Conservation (phyloP, 371 early-diverging fungal species). For the Blastocladiella emersonii region DNA sequence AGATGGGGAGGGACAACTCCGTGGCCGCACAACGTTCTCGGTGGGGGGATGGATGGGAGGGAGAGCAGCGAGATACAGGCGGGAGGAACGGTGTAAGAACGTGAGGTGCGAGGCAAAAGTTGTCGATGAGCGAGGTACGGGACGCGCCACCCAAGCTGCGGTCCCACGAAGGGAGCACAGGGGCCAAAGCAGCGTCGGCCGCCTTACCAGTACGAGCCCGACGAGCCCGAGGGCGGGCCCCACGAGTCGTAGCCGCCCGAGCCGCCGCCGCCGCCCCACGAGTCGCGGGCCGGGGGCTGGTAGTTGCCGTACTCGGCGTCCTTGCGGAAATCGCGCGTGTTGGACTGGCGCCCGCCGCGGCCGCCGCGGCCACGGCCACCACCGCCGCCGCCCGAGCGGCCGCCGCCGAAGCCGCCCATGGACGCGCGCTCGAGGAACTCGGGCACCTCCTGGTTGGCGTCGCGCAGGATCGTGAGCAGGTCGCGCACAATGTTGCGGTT, state of each 20-base stretch:
- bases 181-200: too few species aligned
- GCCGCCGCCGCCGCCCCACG: not conserved
- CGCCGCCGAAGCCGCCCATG: not conserved
- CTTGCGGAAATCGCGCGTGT: slow-evolving; percentile 4
- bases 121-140: too few species aligned
- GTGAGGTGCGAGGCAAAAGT: too few species aligned
- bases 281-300: not conserved
- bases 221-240: not conserved
- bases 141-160: too few species aligned
- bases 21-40: too few species aligned
- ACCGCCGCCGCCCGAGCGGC: not conserved
- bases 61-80: too few species aligned
- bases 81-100: too few species aligned
- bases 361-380: slow-evolving; percentile 5
- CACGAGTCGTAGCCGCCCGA: not conserved
- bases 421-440: slow-evolving; percentile 35
- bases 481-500: slow-evolving; percentile 36
- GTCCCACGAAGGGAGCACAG: too few species aligned
- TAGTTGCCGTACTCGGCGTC: not conserved
- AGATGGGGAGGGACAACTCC: too few species aligned
- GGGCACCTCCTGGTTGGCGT: slow-evolving; percentile 71
- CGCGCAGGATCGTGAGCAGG: slow-evolving; percentile 54
- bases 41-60: too few species aligned
- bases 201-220: not conserved
- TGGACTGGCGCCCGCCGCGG: not conserved